phyloP scores from a whole-genome alignment of 2,329 filamentous ascomycete species.

The Monosporascus sp. region DNA sequence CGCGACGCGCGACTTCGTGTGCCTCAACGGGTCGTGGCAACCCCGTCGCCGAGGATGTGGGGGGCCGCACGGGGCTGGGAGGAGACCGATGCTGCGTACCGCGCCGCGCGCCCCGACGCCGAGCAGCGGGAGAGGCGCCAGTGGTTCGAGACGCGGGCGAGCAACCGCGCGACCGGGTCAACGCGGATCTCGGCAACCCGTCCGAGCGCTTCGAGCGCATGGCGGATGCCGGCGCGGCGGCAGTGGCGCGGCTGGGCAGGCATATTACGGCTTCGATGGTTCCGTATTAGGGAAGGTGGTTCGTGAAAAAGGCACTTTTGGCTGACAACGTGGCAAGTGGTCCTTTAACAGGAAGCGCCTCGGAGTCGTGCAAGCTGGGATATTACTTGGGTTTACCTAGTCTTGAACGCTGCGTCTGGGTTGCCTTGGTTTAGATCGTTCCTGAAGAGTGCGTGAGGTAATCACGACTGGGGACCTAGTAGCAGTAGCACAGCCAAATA shows the following conservation, averaged over 20 bases:
- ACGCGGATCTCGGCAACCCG: neutral
- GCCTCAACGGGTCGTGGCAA: constrained; percentile 16
- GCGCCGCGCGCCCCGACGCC: constrained; percentile 11
- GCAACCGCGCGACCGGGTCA: neutral
- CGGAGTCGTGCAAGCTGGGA: no score
- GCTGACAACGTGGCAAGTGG: no score
- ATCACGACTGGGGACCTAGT: no score
- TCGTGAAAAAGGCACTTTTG: no score
- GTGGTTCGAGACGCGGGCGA: constrained; percentile 20
- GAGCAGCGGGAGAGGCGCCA: constrained; percentile 19
- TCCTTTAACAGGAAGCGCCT: no score
- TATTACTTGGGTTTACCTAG: no score
- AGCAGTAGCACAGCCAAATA: no score
- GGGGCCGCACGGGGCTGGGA: constrained; percentile 21
- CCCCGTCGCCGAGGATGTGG: constrained; percentile 25
- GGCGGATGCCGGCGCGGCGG: neutral
- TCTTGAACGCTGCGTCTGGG: no score
- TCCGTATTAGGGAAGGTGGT: no score
- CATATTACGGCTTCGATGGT: neutral
- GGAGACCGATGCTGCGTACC: constrained; percentile 22
- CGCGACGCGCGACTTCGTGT: neutral
- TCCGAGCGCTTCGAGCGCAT: neutral
- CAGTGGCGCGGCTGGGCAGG: neutral
- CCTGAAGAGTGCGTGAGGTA: no score
- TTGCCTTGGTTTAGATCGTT: no score